Evolutionary conservation across 2,329 filamentous ascomycete species (phyloP), one percentile per base, ranked within the genome.

Genomic region (Alternaria triticimaculans): DNA sequence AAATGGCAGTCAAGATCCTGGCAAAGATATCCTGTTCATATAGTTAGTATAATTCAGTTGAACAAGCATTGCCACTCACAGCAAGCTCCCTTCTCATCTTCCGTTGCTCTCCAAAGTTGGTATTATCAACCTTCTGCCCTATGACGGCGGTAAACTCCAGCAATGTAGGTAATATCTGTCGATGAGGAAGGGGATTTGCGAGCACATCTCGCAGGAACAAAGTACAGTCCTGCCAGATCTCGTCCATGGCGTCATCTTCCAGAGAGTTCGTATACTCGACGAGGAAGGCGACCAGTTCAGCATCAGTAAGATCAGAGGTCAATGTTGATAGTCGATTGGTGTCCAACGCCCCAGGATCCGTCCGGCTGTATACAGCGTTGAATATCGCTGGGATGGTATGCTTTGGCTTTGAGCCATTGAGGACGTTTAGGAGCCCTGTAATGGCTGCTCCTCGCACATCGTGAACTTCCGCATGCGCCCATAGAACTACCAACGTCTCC

Each of bases 221-320:
- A 73, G 94, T 93, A 78, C 95, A 99, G 77, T 99, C 95, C 44
- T 90, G 87, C 96, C 96, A 99, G 53, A 99, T 97, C 80, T 99
- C 96, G 73, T 99, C 96, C 87, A 97, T 95, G 15, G 96, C 92
- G 82, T 99, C 96, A 73, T 99, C 96, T 75, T 99, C 96, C 12
- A 98, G 85, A 0, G 94, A 96, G 28, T 88, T 88, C 0, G 94
- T 91, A 79, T 99, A 99, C 66, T 96, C 92, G 8, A 97, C 92
- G 48, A 98, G 81, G 78, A 99, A 99, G 9, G 91, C 88, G 9
- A 95, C 92, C 11, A 99, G 84, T 73, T 97, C 94, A 0, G 88
- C 87, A 73, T 97, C 94, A 58, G 89, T 89, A 10, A 99, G 82
- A 51, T 92, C 90, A 18, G 96, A 92, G 0, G 95, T 97, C 77